Evolutionary conservation across 768 basidiomycete genomes (phyloP).

Genomic region (Crucibulum laeve): DNA sequence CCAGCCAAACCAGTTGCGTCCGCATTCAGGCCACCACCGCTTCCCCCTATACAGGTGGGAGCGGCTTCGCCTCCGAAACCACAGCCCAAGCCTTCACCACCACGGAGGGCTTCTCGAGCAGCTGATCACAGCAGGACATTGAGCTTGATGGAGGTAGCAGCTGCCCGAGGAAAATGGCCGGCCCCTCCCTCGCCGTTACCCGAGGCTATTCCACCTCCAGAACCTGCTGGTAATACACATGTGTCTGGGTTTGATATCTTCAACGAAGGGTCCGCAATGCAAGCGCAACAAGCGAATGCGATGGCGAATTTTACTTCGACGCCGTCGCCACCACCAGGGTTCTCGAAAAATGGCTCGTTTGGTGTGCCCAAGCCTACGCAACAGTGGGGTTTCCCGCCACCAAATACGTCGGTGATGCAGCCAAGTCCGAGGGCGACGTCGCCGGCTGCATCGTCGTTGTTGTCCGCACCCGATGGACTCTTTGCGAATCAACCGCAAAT

Average conservation of each 20-base stretch:
- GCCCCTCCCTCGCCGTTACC: constrained; percentile 44
- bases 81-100: constrained; percentile 10
- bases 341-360: too few species aligned
- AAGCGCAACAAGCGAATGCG: constrained; percentile 3
- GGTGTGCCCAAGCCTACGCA: too few species aligned
- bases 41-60: constrained; percentile 3
- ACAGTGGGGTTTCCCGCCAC: constrained; percentile 5
- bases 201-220: constrained; percentile 31
- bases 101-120: constrained; percentile 27
- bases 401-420: neutral
- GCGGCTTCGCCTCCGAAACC: neutral
- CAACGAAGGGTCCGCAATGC: constrained; percentile 11
- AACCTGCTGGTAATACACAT: constrained; percentile 9
- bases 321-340: neutral
- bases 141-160: constrained; percentile 54
- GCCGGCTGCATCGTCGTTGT: too few species aligned
- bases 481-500: constrained; percentile 7
- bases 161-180: constrained; percentile 45
- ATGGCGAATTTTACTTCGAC: neutral
- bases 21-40: constrained; percentile 6
- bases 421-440: constrained; percentile 2
- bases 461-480: too few species aligned
- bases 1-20: constrained; percentile 10
- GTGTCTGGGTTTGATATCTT: constrained; percentile 22
- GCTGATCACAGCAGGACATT: constrained; percentile 54